Evolutionary conservation across 306 rosid genomes (phyloP).

Genomic region (Clitoria ternatea): DNA sequence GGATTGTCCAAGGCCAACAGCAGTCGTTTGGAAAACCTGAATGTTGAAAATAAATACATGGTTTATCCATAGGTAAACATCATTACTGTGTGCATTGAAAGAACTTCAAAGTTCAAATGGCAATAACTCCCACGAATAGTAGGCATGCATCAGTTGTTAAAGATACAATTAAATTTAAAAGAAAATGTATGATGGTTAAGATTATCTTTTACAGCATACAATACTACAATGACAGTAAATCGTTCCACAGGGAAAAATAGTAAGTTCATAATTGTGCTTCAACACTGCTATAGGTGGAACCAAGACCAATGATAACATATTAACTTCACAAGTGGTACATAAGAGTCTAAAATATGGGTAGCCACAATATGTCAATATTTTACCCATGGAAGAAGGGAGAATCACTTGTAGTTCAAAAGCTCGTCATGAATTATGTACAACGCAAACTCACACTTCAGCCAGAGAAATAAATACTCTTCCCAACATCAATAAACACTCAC

Average conservation of each 20-base stretch:
- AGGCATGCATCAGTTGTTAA: not conserved
- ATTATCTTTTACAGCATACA: not conserved
- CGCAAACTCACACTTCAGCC: not conserved
- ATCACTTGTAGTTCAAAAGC: not conserved
- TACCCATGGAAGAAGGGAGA: not conserved
- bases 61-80: constrained; percentile 22
- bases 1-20: constrained; percentile 99
- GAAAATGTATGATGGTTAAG: not conserved
- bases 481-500: constrained; percentile 45
- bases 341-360: not conserved
- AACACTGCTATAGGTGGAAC: not conserved
- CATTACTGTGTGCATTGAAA: constrained; percentile 7
- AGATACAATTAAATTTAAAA: not conserved
- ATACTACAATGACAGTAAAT: not conserved
- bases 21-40: constrained; percentile 97
- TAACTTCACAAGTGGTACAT: not conserved
- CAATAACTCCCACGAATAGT: not conserved
- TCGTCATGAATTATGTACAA: not conserved
- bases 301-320: not conserved
- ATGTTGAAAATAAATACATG: constrained; percentile 10
- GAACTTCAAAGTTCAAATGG: constrained; percentile 21
- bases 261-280: not conserved
- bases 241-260: not conserved
- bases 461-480: not conserved
- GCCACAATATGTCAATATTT: not conserved